A percentile compares a stretch with the other conserved stretches of the same genome.
Evolutionary conservation across 108 stramenopile species (phyloP).

Genomic region (Aurantiochytrium sp.): DNA sequence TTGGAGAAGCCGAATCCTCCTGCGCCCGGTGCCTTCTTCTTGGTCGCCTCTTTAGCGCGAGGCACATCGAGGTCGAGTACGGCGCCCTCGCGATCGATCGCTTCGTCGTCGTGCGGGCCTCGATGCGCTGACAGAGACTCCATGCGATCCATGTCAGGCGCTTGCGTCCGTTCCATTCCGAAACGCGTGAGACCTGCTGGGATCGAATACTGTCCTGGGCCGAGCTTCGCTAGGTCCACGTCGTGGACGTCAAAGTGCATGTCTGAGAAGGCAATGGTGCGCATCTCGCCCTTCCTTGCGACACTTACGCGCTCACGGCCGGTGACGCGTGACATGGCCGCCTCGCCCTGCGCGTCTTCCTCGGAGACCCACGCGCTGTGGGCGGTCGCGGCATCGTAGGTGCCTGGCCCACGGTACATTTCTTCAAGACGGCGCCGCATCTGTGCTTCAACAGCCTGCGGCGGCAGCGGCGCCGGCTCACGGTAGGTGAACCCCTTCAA

Average conservation of each 20-base stretch:
- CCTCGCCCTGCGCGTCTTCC: background rate
- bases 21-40: background rate
- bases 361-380: background rate
- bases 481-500: background rate
- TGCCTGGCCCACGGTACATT: background rate
- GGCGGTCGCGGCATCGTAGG: background rate
- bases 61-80: background rate
- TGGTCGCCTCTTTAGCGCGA: background rate
- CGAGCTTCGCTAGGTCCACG: background rate
- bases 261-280: background rate
- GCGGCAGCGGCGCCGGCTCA: background rate
- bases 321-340: background rate
- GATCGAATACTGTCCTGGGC: background rate
- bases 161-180: background rate
- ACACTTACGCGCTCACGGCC: background rate
- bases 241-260: background rate
- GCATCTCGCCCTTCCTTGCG: background rate
- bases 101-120: background rate
- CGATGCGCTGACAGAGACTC: background rate
- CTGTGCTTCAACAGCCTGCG: background rate
- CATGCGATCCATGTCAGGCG: constrained; percentile 2
- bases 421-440: background rate
- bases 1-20: background rate
- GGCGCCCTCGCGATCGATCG: background rate
- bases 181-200: background rate